phyloP scores from a whole-genome alignment of 768 basidiomycete species.

The Tricholoma terreum region DNA sequence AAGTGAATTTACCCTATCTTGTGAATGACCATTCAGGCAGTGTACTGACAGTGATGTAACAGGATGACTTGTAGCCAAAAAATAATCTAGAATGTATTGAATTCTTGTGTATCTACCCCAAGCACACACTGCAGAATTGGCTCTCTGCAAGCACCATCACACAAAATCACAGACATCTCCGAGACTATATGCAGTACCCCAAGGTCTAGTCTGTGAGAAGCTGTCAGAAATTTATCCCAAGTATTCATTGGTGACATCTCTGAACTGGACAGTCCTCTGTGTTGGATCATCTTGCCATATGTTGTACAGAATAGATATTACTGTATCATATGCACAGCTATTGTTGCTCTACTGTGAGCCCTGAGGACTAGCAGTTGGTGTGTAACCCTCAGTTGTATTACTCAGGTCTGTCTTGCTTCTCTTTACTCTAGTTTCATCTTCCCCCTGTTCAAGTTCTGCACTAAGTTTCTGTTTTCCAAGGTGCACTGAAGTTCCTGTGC shows the following conservation, averaged over 20 bases:
- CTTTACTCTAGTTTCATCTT: too few species aligned
- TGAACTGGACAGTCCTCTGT: neutral
- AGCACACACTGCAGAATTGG: neutral
- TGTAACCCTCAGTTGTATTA: neutral
- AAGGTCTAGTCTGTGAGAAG: slow-evolving; percentile 3
- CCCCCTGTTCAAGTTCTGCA: neutral
- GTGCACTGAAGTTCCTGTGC: neutral
- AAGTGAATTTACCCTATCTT: neutral
- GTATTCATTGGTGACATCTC: neutral
- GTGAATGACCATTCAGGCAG: neutral
- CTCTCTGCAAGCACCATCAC: neutral
- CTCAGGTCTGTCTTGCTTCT: neutral
- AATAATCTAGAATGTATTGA: neutral
- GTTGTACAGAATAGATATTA: slow-evolving; percentile 19
- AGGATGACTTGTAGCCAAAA: neutral
- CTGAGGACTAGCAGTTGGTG: neutral
- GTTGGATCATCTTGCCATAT: slow-evolving; percentile 10
- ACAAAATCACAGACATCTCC: slow-evolving; percentile 1
- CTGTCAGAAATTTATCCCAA: neutral
- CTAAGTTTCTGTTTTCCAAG: neutral
- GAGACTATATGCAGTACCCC: slow-evolving; percentile 10
- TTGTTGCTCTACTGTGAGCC: slow-evolving; percentile 16
- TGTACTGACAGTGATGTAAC: neutral
- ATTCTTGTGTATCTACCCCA: slow-evolving; percentile 1
- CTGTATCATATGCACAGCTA: slow-evolving; percentile 21